Base-by-base conservation (phyloP, 2,329 filamentous ascomycete species). In the Aspergillus sp. region DNA sequence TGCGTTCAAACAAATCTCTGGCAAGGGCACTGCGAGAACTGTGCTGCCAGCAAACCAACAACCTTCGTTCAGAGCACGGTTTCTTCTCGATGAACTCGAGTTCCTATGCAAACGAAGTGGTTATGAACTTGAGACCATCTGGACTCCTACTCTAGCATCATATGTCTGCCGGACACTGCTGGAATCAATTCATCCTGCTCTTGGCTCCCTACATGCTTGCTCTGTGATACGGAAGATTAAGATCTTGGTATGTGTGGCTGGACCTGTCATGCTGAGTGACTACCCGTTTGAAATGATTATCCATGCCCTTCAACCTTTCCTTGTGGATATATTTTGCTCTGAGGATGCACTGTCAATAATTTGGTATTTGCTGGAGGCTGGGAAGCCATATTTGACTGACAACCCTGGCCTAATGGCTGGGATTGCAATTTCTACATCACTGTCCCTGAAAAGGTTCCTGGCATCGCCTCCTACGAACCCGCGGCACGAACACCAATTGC, bases 231-330 rank as follows among this genome's bases (percentile, higher is more conserved):
- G 93, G 40, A 96, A 96, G 70, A 82, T 98, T 47, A 84, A 92
- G 34, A 84, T 97, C 8, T 76, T 98, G 15, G 82, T 98, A 24
- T 89, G 86, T 58, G 78, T 98, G 46, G 89, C 91, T 24, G 92
- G 91, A 0, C 72, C 84, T 0, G 81, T 87, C 51, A 90, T 89
- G n/a, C 80, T 89, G 22, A 79, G 85, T 41, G 89, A 89, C 0
- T 98, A 98, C 69, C 90, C 91, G 11, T 73, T 97, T 13, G 91
- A 99, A 72, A 95, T 97, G 90, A 81, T 96, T 0, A 80, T 99
- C 2, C 90, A 92, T 66, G 88, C 89, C 1, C 80, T 96, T 19
- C 83, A 89, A 9, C 86, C 87, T 0, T 96, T 92, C 64, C 79
- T 98, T 5, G 88, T 88, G 1, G 89, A 98, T 64, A 83, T 88